Evolutionary conservation across 73 alveolate species (phyloP), one percentile per base, ranked within the genome.

Genomic region (Uronychia setigera): DNA sequence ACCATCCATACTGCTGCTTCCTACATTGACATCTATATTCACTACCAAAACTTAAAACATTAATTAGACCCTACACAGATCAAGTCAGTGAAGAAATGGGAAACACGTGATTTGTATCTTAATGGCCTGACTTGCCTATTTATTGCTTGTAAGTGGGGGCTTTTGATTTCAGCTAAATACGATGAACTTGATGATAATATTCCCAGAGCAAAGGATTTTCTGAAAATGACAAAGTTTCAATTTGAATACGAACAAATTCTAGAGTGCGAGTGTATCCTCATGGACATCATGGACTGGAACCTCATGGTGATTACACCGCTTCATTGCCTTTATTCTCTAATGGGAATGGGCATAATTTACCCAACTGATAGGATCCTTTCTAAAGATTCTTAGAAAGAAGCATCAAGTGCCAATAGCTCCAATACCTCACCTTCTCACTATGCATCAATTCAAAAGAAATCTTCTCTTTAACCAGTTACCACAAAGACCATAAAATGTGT

Each of bases 151-250:
- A 76, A 76, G 59, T 67, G 19, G 19, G 1, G 1, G 57, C 80
- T 60, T 26, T 86, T n/a, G 76, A 46, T 9, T 28, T 79, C 92
- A 30, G 82, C 92, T 1, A 86, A 86, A 60, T 86, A 60, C 58
- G 92, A 86, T 33, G 92, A 86, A 79, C 75, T 86, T 13, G 92
- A 86, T 79, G 92, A 86, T 33, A 86, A 86, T 59, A 86, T 86
- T 28, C 92, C 92, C n/a, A 31, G 74, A n/a, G 75, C 79, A 1
- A 86, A 84, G 57, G 92, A 86, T 34, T 25, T 86, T 9, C 78
- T 78, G 58, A 86, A 46, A 35, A 84, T 57, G 13, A 86, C 78
- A 26, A 76, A 76, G 32, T 5, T 9, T 29, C 28, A 58, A 11
- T 78, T 77, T 32, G 67, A 79, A 11, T 86, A 86, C 31, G 87